phyloP scores from a whole-genome alignment of 495 filamentous ascomycete species.

The Aspergillus nanangensis region DNA sequence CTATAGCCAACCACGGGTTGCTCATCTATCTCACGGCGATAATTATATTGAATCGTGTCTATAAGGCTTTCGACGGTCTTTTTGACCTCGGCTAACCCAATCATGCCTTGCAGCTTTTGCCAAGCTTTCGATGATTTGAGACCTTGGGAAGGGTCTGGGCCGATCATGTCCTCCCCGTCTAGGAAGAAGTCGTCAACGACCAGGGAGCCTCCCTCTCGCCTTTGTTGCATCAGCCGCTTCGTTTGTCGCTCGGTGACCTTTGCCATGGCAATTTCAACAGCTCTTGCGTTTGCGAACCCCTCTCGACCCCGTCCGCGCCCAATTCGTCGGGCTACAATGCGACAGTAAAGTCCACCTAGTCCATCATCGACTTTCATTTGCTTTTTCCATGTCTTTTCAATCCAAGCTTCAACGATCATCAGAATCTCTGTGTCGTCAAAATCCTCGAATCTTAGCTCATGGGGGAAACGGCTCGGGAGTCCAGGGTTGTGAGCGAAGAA shows the following conservation, averaged over 20 bases:
- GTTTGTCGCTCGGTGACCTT: constrained; percentile 56
- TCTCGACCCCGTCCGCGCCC: constrained; percentile 57
- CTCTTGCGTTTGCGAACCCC: constrained; percentile 71
- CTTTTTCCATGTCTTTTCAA: constrained; percentile 44
- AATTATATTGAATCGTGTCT: constrained; percentile 54
- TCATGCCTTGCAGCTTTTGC: constrained; percentile 52
- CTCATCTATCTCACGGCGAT: constrained; percentile 41
- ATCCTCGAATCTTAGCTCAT: constrained; percentile 61
- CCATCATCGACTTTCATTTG: constrained; percentile 60
- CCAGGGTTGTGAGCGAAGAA: constrained; percentile 80
- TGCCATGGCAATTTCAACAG: constrained; percentile 57
- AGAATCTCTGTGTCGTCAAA: constrained; percentile 64
- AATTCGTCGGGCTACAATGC: constrained; percentile 58
- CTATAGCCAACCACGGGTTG: constrained; percentile 43
- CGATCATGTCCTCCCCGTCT: constrained; percentile 59
- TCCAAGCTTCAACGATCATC: constrained; percentile 43
- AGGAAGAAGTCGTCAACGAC: constrained; percentile 46
- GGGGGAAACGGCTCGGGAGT: constrained; percentile 66
- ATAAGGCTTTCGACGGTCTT: constrained; percentile 50
- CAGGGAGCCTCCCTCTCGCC: constrained; percentile 20
- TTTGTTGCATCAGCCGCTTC: constrained; percentile 43
- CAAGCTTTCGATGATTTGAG: constrained; percentile 49
- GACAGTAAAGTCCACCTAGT: constrained; percentile 56
- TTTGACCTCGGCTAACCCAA: constrained; percentile 59
- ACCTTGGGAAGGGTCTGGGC: constrained; percentile 56